Evolutionary conservation across 176 grass and related monocot species (phyloP).

Genomic region (Carex kokanica): DNA sequence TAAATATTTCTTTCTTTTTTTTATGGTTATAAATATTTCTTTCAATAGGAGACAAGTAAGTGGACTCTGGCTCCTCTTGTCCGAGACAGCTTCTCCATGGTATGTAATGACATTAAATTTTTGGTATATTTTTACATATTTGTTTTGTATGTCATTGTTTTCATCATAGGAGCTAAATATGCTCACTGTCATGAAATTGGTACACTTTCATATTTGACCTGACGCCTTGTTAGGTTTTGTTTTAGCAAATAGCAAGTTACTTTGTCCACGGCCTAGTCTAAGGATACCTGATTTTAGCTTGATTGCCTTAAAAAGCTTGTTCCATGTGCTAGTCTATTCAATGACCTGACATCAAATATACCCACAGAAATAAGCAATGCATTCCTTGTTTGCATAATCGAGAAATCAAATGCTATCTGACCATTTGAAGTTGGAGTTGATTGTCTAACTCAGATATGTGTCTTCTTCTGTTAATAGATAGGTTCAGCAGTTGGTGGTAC

Average conservation of each 20-base stretch:
- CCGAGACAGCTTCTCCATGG: constrained; percentile 89
- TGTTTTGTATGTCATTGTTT: neutral
- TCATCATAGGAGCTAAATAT: neutral
- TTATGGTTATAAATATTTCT: too few relatives aligned
- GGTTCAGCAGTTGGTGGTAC: constrained; percentile 82
- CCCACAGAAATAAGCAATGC: neutral
- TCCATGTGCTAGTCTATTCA: neutral
- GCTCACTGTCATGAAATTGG: neutral
- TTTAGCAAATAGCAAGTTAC: neutral
- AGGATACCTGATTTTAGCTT: neutral
- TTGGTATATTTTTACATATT: neutral
- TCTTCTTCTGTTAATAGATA: constrained; percentile 43
- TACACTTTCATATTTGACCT: neutral
- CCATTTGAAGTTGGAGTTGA: neutral
- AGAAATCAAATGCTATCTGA: neutral
- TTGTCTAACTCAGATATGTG: neutral
- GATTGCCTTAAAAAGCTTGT: neutral
- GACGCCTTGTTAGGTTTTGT: neutral
- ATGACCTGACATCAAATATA: neutral
- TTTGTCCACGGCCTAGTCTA: neutral
- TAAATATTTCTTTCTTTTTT: too few relatives aligned
- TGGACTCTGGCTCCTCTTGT: constrained; percentile 63
- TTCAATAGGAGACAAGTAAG: constrained; percentile 62
- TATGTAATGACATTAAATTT: constrained; percentile 21
- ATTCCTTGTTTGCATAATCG: neutral